phyloP scores from a whole-genome alignment of 2,329 filamentous ascomycete genomes.

The Fusarium sacchari region DNA sequence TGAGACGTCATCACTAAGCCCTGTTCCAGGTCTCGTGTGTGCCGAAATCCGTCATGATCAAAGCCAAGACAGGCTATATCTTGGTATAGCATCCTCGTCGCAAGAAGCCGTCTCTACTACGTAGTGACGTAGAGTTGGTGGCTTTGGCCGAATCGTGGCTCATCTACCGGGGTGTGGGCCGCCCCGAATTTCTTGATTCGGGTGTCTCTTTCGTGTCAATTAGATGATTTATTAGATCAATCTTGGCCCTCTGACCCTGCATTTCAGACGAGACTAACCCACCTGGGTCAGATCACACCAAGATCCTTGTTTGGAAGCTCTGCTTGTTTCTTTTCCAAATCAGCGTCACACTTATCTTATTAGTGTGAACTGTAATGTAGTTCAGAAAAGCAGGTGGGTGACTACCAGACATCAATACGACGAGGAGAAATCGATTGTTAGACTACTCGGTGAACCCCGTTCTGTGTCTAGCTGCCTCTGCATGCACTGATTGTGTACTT shows the following conservation, averaged over 20 bases:
- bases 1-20: constrained; percentile 41
- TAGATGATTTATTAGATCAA: constrained; percentile 1
- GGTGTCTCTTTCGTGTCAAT: constrained; percentile 10
- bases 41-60: constrained; percentile 28
- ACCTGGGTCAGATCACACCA: background rate
- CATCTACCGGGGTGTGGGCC: constrained; percentile 27
- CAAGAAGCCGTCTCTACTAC: constrained; percentile 25
- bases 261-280: constrained; percentile 7
- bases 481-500: background rate
- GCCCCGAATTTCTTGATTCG: constrained; percentile 38
- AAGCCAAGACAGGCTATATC: constrained; percentile 26
- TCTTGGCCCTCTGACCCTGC: constrained; percentile 9
- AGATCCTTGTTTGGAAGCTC: constrained; percentile 23
- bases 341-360: constrained; percentile 38
- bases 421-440: background rate
- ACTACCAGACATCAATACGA: background rate
- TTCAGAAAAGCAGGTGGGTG: background rate
- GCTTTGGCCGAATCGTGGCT: constrained; percentile 42
- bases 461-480: background rate
- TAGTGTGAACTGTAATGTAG: constrained; percentile 24
- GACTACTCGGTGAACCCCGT: background rate
- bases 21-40: constrained; percentile 20
- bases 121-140: constrained; percentile 39
- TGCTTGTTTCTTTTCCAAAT: constrained; percentile 1
- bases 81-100: constrained; percentile 24